These are phyloP conservation scores for Euphorbia celastroides DNA, from an alignment of 441 rosid species.

Conservation along the genomic window DNA sequence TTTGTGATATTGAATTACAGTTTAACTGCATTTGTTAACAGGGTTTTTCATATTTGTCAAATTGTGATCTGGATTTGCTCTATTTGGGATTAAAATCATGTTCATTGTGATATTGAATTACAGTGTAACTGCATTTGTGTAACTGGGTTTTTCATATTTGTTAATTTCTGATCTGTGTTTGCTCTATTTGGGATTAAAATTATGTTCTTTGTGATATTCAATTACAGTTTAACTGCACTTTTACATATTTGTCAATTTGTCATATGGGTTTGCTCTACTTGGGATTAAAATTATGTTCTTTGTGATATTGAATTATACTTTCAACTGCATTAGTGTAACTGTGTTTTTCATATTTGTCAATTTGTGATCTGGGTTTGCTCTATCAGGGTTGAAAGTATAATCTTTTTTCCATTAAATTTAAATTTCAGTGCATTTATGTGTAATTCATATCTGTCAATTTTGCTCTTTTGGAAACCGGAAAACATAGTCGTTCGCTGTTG, in stretches of 20 bases:
- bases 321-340: neutral
- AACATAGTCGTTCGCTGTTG: too few relatives aligned
- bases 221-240: neutral
- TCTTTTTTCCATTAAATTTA: neutral
- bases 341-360: neutral
- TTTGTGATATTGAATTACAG: neutral
- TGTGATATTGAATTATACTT: neutral
- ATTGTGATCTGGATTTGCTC: constrained; percentile 11
- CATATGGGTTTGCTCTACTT: neutral
- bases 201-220: neutral
- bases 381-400: neutral
- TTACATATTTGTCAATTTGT: neutral
- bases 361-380: constrained; percentile 12
- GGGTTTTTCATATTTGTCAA: neutral
- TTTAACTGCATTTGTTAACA: neutral
- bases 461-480: too few relatives aligned
- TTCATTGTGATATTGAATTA: neutral
- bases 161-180: constrained; percentile 3
- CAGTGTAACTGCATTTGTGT: neutral
- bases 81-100: neutral
- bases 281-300: too few relatives aligned
- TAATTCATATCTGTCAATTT: neutral
- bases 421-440: neutral
- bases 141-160: neutral
- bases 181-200: neutral